phyloP scores from a whole-genome alignment of 768 basidiomycete species.

The Tricholoma terreum region DNA sequence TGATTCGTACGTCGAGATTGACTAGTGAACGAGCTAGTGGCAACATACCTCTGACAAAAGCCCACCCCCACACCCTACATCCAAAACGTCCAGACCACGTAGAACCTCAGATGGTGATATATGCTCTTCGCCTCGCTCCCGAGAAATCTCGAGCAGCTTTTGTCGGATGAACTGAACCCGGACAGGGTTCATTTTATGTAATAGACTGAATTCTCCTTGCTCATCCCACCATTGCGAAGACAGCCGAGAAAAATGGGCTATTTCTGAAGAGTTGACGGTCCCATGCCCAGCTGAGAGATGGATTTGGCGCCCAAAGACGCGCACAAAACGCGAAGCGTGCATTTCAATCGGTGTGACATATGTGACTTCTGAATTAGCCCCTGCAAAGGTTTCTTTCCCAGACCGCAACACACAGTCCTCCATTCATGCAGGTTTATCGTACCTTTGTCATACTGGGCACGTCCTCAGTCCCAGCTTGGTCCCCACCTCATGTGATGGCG shows the following conservation, averaged over 20 bases:
- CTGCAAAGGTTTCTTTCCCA: no score
- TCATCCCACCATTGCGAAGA: slow-evolving; percentile 91
- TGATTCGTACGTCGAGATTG: slow-evolving; percentile 27
- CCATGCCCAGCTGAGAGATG: slow-evolving; percentile 9
- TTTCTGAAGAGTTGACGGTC: slow-evolving; percentile 68
- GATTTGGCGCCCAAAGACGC: slow-evolving; percentile 11
- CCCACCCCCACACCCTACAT: slow-evolving; percentile 96
- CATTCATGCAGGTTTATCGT: no score
- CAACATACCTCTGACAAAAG: slow-evolving; percentile 79
- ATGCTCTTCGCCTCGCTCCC: slow-evolving; percentile 47
- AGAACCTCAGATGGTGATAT: slow-evolving; percentile 40
- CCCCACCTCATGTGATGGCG: no score
- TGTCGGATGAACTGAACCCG: slow-evolving; percentile 80
- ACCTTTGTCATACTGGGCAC: no score
- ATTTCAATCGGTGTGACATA: slow-evolving; percentile 3
- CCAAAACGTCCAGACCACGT: slow-evolving; percentile 68
- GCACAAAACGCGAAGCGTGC: slow-evolving; percentile 14
- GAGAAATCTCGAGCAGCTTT: slow-evolving; percentile 63
- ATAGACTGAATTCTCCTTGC: slow-evolving; percentile 78
- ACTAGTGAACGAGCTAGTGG: neutral
- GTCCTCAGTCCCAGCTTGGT: no score
- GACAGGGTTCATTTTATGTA: slow-evolving; percentile 95
- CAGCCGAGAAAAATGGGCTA: slow-evolving; percentile 78
- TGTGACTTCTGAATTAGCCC: no score
- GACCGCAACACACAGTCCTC: no score